phyloP scores from a whole-genome alignment of 257 asterid species.

The Salvia hispanica region DNA sequence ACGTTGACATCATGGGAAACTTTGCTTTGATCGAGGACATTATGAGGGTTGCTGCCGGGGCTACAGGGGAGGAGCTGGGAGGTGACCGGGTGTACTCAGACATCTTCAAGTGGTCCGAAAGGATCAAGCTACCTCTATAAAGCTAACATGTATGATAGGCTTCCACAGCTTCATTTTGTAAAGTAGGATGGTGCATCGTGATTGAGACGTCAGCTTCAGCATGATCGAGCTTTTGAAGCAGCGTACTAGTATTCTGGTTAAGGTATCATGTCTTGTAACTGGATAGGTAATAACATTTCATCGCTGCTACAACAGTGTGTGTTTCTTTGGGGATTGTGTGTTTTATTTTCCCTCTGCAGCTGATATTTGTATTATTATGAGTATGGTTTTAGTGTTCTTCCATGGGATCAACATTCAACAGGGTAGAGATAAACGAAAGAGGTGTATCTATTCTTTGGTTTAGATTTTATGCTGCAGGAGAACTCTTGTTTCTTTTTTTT shows the following conservation, averaged over 20 bases:
- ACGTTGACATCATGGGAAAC: constrained; percentile 90
- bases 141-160: constrained; percentile 16
- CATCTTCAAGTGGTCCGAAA: constrained; percentile 78
- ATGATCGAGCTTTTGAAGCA: not conserved
- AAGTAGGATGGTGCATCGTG: constrained; percentile 8
- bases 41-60: constrained; percentile 79
- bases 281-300: constrained; percentile 5
- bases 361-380: constrained; percentile 17
- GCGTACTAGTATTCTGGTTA: not conserved
- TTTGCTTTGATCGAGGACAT: constrained; percentile 75
- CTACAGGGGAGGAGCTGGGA: constrained; percentile 69
- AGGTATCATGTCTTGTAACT: too few relatives aligned
- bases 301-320: not conserved
- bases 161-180: not conserved
- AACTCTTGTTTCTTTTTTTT: not conserved
- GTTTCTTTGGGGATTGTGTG: not conserved
- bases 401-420: too few relatives aligned
- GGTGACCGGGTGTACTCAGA: constrained; percentile 73
- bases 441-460: not conserved
- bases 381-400: too few relatives aligned
- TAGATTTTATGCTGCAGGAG: not conserved
- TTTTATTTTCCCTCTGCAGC: constrained; percentile 6
- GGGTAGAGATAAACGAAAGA: too few relatives aligned
- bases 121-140: constrained; percentile 56
- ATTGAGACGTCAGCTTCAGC: constrained; percentile 5